Conservation (phyloP, 768 basidiomycete species). For the Sistotremastrum niveocremeum region DNA sequence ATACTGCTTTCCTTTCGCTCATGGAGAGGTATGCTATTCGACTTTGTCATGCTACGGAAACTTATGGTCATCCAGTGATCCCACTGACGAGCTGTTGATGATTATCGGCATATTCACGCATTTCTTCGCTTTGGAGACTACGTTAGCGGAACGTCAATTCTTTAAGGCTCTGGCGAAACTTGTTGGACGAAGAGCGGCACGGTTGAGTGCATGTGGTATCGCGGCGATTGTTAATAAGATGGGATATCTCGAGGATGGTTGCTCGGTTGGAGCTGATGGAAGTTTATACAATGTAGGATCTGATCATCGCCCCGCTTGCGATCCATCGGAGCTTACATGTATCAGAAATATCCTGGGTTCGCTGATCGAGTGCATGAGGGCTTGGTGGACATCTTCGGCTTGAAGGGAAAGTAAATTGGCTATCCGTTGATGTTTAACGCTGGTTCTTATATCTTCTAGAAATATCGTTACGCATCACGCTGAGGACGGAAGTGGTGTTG, state of each 20-base stretch:
- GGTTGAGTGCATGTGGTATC: constrained; percentile 89
- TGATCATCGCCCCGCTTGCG: background rate
- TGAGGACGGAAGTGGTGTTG: constrained; percentile 88
- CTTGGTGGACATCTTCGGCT: constrained; percentile 87
- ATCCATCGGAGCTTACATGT: background rate
- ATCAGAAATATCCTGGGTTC: constrained; percentile 96
- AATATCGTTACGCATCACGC: constrained; percentile 73
- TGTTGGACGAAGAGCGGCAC: constrained; percentile 79
- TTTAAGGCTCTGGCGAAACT: constrained; percentile 88
- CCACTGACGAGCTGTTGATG: constrained; percentile 93
- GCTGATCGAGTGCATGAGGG: constrained; percentile 89
- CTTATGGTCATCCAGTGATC: constrained; percentile 45
- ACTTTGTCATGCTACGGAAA: background rate
- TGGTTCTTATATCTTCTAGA: constrained; percentile 16
- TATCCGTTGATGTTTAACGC: background rate
- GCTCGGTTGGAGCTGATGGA: constrained; percentile 84
- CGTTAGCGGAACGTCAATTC: constrained; percentile 91
- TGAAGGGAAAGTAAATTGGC: constrained; percentile 69
- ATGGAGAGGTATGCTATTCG: constrained; percentile 65
- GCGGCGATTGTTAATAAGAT: constrained; percentile 93
- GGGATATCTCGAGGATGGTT: constrained; percentile 84
- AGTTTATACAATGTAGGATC: constrained; percentile 80
- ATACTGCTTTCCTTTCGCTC: constrained; percentile 92
- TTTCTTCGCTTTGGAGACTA: constrained; percentile 95
- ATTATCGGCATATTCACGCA: constrained; percentile 94